These are phyloP conservation scores for Geum urbanum DNA, from an alignment of 306 rosid species.

Conservation along the genomic window DNA sequence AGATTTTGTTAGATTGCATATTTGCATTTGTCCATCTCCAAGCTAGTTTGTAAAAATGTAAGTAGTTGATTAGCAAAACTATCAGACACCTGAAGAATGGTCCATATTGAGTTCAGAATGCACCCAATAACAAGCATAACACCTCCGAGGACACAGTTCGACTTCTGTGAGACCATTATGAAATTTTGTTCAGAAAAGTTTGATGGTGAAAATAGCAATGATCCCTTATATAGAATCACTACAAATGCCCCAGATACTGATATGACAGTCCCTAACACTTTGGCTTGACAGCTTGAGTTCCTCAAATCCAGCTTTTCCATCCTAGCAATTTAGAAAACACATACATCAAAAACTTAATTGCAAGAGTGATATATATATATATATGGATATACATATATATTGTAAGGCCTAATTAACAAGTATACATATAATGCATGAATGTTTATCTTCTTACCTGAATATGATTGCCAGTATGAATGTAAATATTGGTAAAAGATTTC, in stretches of 20 bases:
- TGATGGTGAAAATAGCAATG: slow-evolving; percentile 6
- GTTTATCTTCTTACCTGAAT: slow-evolving; percentile 7
- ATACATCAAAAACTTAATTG: not conserved
- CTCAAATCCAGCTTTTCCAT: slow-evolving; percentile 7
- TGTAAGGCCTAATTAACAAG: not conserved
- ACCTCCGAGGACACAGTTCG: slow-evolving; percentile 29
- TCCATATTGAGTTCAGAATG: slow-evolving; percentile 28
- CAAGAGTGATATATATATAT: not conserved
- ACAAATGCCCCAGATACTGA: slow-evolving; percentile 14
- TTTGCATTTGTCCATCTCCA: no score
- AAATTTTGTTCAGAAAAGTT: slow-evolving; percentile 5
- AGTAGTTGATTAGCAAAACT: no score
- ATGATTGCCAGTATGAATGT: slow-evolving; percentile 13
- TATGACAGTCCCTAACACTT: slow-evolving; percentile 11
- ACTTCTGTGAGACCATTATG: not conserved
- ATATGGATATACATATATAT: no score
- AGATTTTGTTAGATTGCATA: no score
- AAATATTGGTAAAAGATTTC: slow-evolving; percentile 12
- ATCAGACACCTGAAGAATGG: slow-evolving; percentile 26
- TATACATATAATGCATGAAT: not conserved
- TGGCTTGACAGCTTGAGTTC: slow-evolving; percentile 5
- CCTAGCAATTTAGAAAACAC: not conserved
- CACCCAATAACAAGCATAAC: slow-evolving; percentile 12
- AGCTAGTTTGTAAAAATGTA: no score
- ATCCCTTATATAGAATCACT: slow-evolving; percentile 14